Conservation (phyloP, 441 rosid genomes). For the Melianthus villosus region DNA sequence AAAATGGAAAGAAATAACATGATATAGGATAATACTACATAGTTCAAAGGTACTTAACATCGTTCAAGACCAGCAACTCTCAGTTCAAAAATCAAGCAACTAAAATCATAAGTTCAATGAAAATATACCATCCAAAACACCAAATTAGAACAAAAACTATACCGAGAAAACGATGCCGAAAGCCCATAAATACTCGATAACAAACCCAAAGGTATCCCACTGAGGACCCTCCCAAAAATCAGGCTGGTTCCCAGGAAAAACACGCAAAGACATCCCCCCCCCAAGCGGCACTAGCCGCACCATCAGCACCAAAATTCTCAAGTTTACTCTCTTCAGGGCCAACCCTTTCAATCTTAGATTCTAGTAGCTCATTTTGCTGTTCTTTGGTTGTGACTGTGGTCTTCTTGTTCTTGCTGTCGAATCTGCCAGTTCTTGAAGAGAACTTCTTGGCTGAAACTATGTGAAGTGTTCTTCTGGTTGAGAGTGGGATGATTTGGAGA, state of each 20-base stretch:
- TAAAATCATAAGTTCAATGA: too few relatives aligned
- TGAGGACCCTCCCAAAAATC: slow-evolving; percentile 70
- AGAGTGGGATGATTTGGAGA: too few relatives aligned
- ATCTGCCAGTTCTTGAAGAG: slow-evolving; percentile 43
- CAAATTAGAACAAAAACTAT: background rate
- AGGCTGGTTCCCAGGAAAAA: slow-evolving; percentile 42
- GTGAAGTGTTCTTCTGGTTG: slow-evolving; percentile 18
- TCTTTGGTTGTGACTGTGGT: too few relatives aligned
- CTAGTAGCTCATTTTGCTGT: slow-evolving; percentile 13
- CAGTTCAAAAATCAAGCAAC: too few relatives aligned
- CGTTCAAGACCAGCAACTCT: too few relatives aligned
- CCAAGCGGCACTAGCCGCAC: slow-evolving; percentile 2
- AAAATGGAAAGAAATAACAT: too few relatives aligned
- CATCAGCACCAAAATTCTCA: slow-evolving; percentile 11
- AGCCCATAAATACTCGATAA: slow-evolving; percentile 76
- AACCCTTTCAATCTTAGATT: slow-evolving; percentile 14
- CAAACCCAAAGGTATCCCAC: slow-evolving; percentile 71
- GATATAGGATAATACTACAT: too few relatives aligned
- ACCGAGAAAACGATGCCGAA: slow-evolving; percentile 71
- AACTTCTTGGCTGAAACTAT: slow-evolving; percentile 43
- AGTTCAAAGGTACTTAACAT: too few relatives aligned
- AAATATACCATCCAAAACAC: too few relatives aligned
- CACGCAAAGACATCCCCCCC: slow-evolving; percentile 28
- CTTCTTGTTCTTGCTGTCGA: too few relatives aligned
- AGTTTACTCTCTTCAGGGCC: slow-evolving; percentile 14